Conservation (phyloP, 139 green algal genomes). For the Medakamo hakoo region DNA sequence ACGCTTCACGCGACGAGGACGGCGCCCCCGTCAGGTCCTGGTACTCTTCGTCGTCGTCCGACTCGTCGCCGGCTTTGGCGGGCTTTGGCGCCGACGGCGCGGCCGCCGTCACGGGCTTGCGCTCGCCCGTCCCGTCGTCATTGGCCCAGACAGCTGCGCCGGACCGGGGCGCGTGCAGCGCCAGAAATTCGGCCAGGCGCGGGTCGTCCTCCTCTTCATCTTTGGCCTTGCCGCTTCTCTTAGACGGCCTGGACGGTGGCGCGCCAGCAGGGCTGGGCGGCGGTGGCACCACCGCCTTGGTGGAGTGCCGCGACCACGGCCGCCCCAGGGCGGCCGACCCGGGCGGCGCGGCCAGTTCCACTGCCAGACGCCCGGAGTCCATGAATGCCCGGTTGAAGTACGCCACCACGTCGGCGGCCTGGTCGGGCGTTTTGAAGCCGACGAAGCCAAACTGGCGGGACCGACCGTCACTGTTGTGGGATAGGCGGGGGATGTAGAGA, state of each 20-base stretch:
- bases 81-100: too few species aligned
- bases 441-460: conserved; percentile 90
- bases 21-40: conserved; percentile 13
- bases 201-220: conserved; percentile 28
- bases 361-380: conserved; percentile 57
- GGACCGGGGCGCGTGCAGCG: conserved; percentile 64
- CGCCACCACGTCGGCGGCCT: conserved; percentile 49
- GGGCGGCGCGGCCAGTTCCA: conserved; percentile 27
- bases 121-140: too few species aligned
- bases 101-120: too few species aligned
- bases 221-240: too few species aligned
- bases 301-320: background rate
- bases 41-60: conserved; percentile 17
- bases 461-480: conserved; percentile 58
- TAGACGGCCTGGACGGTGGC: background rate
- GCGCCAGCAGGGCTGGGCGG: too few species aligned
- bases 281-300: background rate
- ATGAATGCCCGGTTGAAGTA: conserved; percentile 89
- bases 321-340: background rate
- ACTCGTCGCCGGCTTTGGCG: too few species aligned
- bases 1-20: too few species aligned
- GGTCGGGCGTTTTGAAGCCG: conserved; percentile 57
- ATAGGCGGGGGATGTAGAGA: background rate
- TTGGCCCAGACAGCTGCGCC: conserved; percentile 74
- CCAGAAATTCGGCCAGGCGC: conserved; percentile 80